Evolutionary conservation across 1,284 basidiomycete species (phyloP), one percentile per base, ranked within the genome.

Genomic region (Polyporus tsugae): DNA sequence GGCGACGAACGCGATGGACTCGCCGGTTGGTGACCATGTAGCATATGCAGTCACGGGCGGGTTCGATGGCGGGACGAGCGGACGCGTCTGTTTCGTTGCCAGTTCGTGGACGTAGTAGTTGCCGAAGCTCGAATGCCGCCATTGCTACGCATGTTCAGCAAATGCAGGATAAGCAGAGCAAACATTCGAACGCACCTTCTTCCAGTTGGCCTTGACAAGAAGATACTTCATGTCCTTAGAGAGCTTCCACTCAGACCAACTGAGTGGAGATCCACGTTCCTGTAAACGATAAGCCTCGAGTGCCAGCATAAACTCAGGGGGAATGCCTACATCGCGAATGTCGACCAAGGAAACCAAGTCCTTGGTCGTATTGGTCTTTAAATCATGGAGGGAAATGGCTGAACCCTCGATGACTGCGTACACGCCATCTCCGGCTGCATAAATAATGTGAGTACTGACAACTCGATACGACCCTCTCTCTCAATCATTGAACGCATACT

Each of bases 191-290:
- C 76, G 60, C 67, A 92, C 94, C 85, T 97, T 96, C 66, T 81
- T 79, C 72, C 87, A 81, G 76, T 95, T 84, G 0, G 93, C 84
- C 76, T 93, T 91, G 67, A 98, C 82, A 36, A 98, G 87, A 68
- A 98, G 86, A 79, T 93, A 93, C 76, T 93, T 88, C 90, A 95
- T 92, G 78, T 98, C 95, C 3, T 94, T 86, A 2, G 95, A 97
- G 15, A 97, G 85, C 73, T 89, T 86, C 94, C 95, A 98, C 10
- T 82, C 79, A 1, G 81, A 75, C 82, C 88, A 91, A 25, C 58
- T 29, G 46, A 98, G 80, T 1, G 76, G 75, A 17, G 79, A 75
- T 9, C 91, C 93, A 29, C 85, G 78, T 72, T 88, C 85, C 92
- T 95, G 73, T n/a, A 58, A 61, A 44, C 63, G 39, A 68, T 44